Evolutionary conservation across 192 early-diverging fungal genomes (phyloP).

Genomic region (Coemansia javaensis): DNA sequence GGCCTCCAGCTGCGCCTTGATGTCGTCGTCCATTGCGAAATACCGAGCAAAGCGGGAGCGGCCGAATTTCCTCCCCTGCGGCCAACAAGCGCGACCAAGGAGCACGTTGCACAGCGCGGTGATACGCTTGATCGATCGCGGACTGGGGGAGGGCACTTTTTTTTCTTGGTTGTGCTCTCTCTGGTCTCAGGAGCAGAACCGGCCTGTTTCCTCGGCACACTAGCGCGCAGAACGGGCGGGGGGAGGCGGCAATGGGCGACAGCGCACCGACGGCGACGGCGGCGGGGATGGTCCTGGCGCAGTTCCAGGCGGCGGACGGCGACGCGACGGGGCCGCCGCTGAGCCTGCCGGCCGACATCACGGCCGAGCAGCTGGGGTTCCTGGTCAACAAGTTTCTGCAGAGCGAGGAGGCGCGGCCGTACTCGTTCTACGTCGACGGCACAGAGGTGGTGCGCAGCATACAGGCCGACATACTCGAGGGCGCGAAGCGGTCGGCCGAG

Average conservation of each 20-base stretch:
- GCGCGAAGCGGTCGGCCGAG: conserved; percentile 77
- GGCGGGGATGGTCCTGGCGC: conserved; percentile 30
- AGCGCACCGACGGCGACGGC: conserved; percentile 1
- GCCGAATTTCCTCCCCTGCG: no score
- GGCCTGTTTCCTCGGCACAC: no score
- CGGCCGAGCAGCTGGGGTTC: conserved; percentile 77
- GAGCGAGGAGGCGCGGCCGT: conserved; percentile 82
- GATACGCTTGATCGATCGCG: no score
- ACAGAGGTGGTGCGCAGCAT: conserved; percentile 74
- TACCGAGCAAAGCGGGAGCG: background rate
- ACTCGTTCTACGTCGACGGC: conserved; percentile 87
- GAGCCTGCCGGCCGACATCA: conserved; percentile 78
- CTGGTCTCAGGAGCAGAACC: background rate
- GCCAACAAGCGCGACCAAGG: no score
- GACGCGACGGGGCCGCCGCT: conserved; percentile 79
- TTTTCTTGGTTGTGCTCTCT: background rate
- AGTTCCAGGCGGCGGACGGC: conserved; percentile 78
- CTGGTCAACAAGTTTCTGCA: conserved; percentile 85
- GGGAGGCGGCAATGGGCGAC: no score
- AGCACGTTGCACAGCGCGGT: no score
- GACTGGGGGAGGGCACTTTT: background rate
- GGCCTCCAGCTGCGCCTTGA: conserved; percentile 36
- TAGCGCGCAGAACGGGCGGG: no score
- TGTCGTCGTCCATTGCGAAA: conserved; percentile 6
- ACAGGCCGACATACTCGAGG: conserved; percentile 73